Evolutionary conservation across 352 stramenopile genomes (phyloP), one percentile per base, ranked within the genome.

Genomic region (Pythium periplocum): DNA sequence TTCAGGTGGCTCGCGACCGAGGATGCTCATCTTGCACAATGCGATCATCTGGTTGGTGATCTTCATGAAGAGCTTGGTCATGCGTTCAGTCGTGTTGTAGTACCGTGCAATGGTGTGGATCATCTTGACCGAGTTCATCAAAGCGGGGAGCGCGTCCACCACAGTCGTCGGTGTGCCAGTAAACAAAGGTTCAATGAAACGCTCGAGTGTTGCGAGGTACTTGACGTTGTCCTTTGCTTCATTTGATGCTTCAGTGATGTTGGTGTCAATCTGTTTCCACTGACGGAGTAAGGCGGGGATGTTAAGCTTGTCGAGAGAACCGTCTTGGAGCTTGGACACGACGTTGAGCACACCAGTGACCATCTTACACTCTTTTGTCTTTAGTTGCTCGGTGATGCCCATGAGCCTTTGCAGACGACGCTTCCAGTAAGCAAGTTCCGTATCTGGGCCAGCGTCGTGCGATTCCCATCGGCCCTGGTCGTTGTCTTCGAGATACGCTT

Each of bases 81-180:
- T 96, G 31, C 86, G 66, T 62, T 96, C 86, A 0, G 85, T 94
- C 30, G 86, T 95, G 62, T 94, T 95, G 68, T 94, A 96, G 55
- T 93, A 94, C 1, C 86, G 75, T 3, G 83, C 80, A 43, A 95
- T 96, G 0, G 80, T 92, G 65, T 96, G 83, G 46, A 96, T 89
- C 86, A 96, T 96, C 64, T 94, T 94, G 49, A 94, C 71, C 1
- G 82, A 83, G 65, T 95, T 96, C 79, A 96, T 87, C 2, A 96
- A 71, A n/a, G 86, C 83, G 0, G 86, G 86, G 6, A 96, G 57
- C 0, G 83, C 66, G 34, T 95, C 83, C 6, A 94, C 68, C 11
- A 94, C 81, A 0, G 72, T 62, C 7, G 51, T 61, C 0, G 83
- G 80, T 2, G 75, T 83, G 0, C 75, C 75, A 6, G 41, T 71